Conservation (phyloP, 352 stramenopile species). For the Thalassiosira ordinaria region DNA sequence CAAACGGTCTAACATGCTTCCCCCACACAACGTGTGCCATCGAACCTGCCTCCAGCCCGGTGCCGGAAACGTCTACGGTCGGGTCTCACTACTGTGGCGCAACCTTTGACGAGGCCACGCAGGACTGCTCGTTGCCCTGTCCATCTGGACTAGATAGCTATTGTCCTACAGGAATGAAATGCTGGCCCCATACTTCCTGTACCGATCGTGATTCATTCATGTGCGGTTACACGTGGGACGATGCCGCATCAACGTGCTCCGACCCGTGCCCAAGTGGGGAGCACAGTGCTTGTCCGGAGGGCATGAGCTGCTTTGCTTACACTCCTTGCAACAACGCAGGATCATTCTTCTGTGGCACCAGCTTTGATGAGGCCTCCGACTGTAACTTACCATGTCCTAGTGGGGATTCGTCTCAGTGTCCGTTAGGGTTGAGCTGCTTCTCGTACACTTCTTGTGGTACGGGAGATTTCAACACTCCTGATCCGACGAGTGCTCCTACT, state of each 20-base stretch:
- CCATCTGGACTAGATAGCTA: too few species aligned
- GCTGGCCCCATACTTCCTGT: conserved; percentile 47
- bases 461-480: conserved; percentile 43
- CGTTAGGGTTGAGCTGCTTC: conserved; percentile 40
- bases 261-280: conserved; percentile 52
- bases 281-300: conserved; percentile 31
- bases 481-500: conserved; percentile 37
- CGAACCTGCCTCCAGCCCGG: too few species aligned
- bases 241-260: conserved; percentile 44
- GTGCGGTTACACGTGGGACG: conserved; percentile 52
- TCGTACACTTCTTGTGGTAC: conserved; percentile 55
- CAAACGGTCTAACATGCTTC: conserved; percentile 48
- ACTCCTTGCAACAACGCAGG: conserved; percentile 47
- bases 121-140: too few species aligned
- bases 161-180: conserved; percentile 30
- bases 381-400: conserved; percentile 49
- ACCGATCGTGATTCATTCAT: conserved; percentile 62
- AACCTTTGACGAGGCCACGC: too few species aligned
- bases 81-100: too few species aligned
- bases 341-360: conserved; percentile 53
- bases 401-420: conserved; percentile 40
- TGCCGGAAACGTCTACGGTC: conserved; percentile 24
- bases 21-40: too few species aligned
- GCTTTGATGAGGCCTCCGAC: conserved; percentile 46
- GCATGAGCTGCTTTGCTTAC: conserved; percentile 44